Conservation (phyloP, 768 basidiomycete genomes). For the Tremella mesenterica region DNA sequence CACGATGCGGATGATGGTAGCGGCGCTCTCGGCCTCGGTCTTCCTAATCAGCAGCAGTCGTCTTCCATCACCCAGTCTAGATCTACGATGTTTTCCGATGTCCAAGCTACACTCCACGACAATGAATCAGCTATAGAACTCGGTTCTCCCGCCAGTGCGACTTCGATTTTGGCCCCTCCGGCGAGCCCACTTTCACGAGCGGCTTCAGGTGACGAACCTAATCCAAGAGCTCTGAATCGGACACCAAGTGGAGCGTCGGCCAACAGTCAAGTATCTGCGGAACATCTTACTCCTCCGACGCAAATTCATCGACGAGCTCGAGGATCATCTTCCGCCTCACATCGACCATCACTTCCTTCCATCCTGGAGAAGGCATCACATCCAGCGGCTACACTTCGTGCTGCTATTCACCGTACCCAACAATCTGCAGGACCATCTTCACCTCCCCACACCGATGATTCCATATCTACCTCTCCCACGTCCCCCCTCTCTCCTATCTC, state of each 20-base stretch:
- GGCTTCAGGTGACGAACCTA: background rate
- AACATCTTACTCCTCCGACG: no score
- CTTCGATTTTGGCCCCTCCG: no score
- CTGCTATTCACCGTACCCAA: constrained; percentile 30
- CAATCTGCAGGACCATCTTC: background rate
- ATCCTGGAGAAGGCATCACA: constrained; percentile 47
- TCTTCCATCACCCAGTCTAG: background rate
- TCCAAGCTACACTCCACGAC: background rate
- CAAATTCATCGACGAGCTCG: background rate
- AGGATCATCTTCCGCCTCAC: constrained; percentile 14
- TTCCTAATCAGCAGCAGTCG: background rate
- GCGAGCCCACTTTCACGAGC: background rate
- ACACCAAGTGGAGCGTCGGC: background rate
- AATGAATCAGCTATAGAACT: background rate
- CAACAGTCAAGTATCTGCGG: background rate
- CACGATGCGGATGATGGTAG: background rate
- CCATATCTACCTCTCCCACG: constrained; percentile 1
- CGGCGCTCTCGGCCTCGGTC: background rate
- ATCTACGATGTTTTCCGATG: background rate
- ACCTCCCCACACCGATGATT: background rate
- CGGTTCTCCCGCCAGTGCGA: background rate
- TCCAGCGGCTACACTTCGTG: constrained; percentile 38
- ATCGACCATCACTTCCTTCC: constrained; percentile 46
- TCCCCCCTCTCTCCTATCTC: background rate
- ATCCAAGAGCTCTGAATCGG: background rate